Conservation (phyloP, 2,329 filamentous ascomycete genomes). For the Colletotrichum lupini region DNA sequence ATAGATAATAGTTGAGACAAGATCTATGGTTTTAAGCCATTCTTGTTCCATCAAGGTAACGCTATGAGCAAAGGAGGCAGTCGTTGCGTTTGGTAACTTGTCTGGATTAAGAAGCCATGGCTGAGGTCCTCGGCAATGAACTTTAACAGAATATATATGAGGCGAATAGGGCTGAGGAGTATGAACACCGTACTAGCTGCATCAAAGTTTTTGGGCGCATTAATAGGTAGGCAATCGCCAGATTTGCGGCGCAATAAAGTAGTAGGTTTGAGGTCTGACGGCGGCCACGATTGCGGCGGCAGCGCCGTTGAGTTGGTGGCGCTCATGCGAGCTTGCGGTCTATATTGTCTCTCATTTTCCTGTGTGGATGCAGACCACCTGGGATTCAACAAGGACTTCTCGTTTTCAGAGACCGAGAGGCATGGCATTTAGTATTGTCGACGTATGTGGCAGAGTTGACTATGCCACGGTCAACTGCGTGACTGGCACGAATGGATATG, state of each 20-base stretch:
- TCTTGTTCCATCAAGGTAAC: too few relatives aligned
- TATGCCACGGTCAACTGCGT: not conserved
- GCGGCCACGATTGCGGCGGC: constrained; percentile 6
- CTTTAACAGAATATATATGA: not conserved
- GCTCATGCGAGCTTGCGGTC: not conserved
- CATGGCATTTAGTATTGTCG: not conserved
- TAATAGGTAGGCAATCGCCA: not conserved
- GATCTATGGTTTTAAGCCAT: too few relatives aligned
- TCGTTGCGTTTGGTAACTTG: too few relatives aligned
- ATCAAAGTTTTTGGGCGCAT: not conserved
- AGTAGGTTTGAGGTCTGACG: not conserved
- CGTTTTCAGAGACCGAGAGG: not conserved
- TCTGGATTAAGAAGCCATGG: not conserved
- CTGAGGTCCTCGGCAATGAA: not conserved
- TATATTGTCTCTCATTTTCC: not conserved
- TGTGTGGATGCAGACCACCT: not conserved
- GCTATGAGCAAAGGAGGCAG: too few relatives aligned
- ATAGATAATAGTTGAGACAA: not conserved
- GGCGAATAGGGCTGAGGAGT: not conserved
- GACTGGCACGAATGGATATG: too few relatives aligned
- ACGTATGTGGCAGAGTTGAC: not conserved
- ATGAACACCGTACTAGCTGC: not conserved
- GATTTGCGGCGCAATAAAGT: not conserved
- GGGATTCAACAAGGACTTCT: not conserved
- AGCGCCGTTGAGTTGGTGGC: not conserved